These are phyloP conservation scores for Paragyromitra xinjiangensis DNA, from an alignment of 495 filamentous ascomycete genomes.

Conservation along the genomic window DNA sequence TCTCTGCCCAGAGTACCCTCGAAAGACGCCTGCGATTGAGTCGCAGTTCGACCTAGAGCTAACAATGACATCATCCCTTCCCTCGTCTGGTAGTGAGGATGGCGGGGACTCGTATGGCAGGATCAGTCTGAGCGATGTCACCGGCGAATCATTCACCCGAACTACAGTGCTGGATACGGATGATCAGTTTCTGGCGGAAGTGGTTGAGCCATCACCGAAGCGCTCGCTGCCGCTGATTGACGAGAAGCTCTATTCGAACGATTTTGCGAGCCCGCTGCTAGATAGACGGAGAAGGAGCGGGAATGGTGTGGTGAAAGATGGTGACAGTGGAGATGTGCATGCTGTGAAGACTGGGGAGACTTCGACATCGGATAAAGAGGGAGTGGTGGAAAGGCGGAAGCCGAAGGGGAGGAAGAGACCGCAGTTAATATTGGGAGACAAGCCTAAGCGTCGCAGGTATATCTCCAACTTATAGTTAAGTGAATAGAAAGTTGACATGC, in stretches of 20 bases:
- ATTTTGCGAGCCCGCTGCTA: neutral
- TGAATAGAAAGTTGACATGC: neutral
- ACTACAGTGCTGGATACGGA: neutral
- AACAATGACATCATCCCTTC: constrained; percentile 16
- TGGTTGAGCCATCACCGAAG: constrained; percentile 66
- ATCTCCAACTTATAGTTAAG: neutral
- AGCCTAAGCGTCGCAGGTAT: constrained; percentile 21
- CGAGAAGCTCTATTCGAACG: constrained; percentile 4
- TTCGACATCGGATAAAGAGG: constrained; percentile 26
- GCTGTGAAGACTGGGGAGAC: constrained; percentile 40
- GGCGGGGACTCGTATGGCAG: neutral
- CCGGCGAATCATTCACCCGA: constrained; percentile 64
- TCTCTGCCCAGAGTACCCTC: neutral
- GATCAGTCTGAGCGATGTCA: constrained; percentile 58
- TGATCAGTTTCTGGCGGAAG: constrained; percentile 67
- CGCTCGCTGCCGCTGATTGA: constrained; percentile 65
- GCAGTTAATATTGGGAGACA: neutral
- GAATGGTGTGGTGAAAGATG: neutral
- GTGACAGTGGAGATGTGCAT: neutral
- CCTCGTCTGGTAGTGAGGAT: constrained; percentile 18
- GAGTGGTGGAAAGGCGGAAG: neutral
- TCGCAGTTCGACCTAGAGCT: neutral
- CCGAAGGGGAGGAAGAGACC: neutral
- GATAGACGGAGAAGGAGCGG: neutral
- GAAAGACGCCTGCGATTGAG: neutral